phyloP scores from a whole-genome alignment of 768 basidiomycete species.

The Candolleomyces eurysporus region DNA sequence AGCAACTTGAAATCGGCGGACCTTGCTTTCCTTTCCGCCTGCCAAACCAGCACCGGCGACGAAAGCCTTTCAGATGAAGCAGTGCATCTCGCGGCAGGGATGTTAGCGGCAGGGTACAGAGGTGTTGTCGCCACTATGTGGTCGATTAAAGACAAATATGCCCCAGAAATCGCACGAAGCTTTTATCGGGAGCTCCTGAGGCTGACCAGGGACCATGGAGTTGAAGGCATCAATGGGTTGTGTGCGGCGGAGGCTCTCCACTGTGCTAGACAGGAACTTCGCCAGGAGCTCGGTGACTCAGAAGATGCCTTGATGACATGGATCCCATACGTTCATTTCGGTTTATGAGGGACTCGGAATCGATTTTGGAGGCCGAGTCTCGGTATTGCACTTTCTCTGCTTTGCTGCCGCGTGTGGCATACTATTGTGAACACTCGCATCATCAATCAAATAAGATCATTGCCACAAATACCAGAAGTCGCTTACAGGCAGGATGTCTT shows the following conservation, averaged over 20 bases:
- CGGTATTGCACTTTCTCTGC: too few relatives aligned
- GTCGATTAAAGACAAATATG: constrained; percentile 31
- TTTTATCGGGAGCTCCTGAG: constrained; percentile 23
- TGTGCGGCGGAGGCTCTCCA: constrained; percentile 17
- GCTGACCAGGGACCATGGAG: background rate
- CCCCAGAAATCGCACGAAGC: constrained; percentile 22
- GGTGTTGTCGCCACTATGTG: constrained; percentile 41
- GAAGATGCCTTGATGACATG: constrained; percentile 11
- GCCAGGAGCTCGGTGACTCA: constrained; percentile 6
- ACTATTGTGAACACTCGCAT: too few relatives aligned
- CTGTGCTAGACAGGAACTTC: constrained; percentile 12
- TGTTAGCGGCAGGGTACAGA: constrained; percentile 28
- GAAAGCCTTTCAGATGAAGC: constrained; percentile 29
- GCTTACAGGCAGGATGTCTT: too few relatives aligned
- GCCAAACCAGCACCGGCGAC: constrained; percentile 33
- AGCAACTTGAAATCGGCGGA: constrained; percentile 13
- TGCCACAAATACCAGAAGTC: too few relatives aligned
- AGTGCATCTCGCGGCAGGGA: constrained; percentile 38
- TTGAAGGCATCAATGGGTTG: constrained; percentile 3
- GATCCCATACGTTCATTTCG: constrained; percentile 16
- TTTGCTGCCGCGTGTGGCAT: too few relatives aligned
- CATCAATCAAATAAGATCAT: too few relatives aligned
- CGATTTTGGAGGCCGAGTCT: too few relatives aligned
- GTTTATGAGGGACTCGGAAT: background rate
- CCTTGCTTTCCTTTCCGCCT: constrained; percentile 40